Conservation (phyloP, 2,329 filamentous ascomycete species). For the Lomentospora prolificans region DNA sequence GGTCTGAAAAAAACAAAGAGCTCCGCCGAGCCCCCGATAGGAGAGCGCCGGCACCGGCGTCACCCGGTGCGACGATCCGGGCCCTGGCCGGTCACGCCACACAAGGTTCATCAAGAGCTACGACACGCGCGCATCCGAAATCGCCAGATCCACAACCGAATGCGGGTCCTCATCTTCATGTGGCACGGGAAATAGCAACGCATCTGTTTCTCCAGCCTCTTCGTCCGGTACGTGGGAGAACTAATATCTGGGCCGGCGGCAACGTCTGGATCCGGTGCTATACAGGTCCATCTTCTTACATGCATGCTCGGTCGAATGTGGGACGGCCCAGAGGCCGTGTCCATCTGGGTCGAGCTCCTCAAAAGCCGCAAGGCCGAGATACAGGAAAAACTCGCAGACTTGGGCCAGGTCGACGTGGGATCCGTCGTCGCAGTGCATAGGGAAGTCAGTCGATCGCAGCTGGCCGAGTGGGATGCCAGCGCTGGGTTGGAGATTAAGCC, state of each 20-base stretch:
- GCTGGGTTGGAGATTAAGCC: slow-evolving; percentile 14
- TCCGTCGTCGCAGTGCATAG: not conserved
- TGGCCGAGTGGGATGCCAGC: slow-evolving; percentile 27
- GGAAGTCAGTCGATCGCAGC: slow-evolving; percentile 11
- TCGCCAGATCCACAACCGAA: slow-evolving; percentile 10
- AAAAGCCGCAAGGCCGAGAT: not conserved
- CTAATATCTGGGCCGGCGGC: slow-evolving; percentile 27
- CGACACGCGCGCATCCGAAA: slow-evolving; percentile 23
- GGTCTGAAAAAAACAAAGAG: too few relatives aligned
- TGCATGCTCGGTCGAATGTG: slow-evolving; percentile 21
- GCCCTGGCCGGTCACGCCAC: too few relatives aligned
- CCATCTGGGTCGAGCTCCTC: slow-evolving; percentile 20
- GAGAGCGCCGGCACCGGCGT: too few relatives aligned
- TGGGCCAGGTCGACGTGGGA: not conserved
- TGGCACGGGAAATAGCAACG: not conserved
- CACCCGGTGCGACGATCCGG: too few relatives aligned
- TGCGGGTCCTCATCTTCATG: not conserved
- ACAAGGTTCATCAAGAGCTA: slow-evolving; percentile 24
- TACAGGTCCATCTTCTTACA: slow-evolving; percentile 21
- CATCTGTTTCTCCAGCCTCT: slow-evolving; percentile 10
- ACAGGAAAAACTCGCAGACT: not conserved
- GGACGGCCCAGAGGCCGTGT: slow-evolving; percentile 13
- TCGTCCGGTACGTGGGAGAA: slow-evolving; percentile 18
- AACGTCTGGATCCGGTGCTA: slow-evolving; percentile 19
- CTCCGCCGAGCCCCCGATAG: too few relatives aligned